Percentiles rank a stretch among this genome's conserved stretches.
These are phyloP conservation scores for Schwanniomyces occidentalis DNA, from an alignment of 805 yeast species.

Conservation along the genomic window DNA sequence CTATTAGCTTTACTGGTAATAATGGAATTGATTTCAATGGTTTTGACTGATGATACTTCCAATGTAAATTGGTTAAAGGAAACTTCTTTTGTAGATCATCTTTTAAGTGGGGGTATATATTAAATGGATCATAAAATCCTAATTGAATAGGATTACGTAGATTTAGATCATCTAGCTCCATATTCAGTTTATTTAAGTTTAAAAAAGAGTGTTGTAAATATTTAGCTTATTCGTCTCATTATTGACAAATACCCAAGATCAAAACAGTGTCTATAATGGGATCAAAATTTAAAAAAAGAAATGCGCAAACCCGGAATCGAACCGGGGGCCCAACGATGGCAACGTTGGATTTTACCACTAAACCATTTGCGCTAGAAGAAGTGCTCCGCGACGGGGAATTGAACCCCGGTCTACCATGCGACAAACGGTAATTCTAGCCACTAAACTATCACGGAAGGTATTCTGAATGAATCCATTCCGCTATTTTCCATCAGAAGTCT, in stretches of 20 bases:
- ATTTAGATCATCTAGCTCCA: constrained; percentile 6
- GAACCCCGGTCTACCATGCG: constrained; percentile 25
- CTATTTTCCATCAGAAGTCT: no score
- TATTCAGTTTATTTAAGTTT: neutral
- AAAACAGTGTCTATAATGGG: no score
- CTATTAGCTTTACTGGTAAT: constrained; percentile 53
- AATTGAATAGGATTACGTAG: constrained; percentile 28
- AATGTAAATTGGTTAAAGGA: constrained; percentile 66
- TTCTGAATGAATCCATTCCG: neutral
- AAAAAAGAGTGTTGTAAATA: neutral
- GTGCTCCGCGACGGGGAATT: constrained; percentile 22
- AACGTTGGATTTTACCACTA: constrained; percentile 17
- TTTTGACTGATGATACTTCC: constrained; percentile 53
- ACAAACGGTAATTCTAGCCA: constrained; percentile 24
- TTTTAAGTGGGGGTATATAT: constrained; percentile 48
- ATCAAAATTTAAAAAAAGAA: constrained; percentile 8
- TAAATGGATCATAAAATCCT: constrained; percentile 78
- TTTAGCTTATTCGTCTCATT: neutral
- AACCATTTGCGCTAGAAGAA: constrained; percentile 13
- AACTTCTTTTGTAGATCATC: constrained; percentile 46
- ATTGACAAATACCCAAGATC: neutral
- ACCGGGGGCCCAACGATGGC: constrained; percentile 19
- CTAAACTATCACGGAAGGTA: constrained; percentile 20
- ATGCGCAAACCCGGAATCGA: constrained; percentile 18
- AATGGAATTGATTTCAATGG: constrained; percentile 64